Evolutionary conservation across 257 asterid genomes (phyloP).

Genomic region (Buddleja alternifolia): DNA sequence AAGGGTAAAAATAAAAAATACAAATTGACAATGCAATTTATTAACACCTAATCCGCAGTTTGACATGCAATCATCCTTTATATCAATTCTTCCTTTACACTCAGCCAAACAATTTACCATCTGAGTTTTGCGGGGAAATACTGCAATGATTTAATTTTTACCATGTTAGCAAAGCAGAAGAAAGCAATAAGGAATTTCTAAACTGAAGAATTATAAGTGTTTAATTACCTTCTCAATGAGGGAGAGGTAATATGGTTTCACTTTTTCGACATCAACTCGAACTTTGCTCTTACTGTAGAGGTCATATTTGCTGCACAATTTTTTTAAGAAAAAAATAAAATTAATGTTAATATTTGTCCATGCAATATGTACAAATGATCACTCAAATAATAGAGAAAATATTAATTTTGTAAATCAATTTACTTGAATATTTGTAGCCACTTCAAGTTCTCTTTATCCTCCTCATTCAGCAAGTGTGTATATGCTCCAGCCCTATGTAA

Average conservation of each 20-base stretch:
- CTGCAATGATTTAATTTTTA: constrained; percentile 35
- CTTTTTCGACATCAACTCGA: constrained; percentile 26
- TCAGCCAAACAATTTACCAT: constrained; percentile 38
- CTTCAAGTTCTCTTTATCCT: constrained; percentile 43
- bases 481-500: constrained; percentile 44
- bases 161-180: neutral
- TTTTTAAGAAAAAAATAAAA: neutral
- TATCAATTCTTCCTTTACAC: neutral
- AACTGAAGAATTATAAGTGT: neutral
- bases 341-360: neutral
- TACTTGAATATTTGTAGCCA: constrained; percentile 52
- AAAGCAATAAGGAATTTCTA: neutral
- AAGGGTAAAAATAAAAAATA: too few species aligned
- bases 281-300: constrained; percentile 49
- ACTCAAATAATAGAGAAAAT: too few species aligned
- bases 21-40: too few species aligned
- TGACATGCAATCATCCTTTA: neutral
- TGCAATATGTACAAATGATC: too few species aligned
- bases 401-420: neutral
- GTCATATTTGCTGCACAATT: constrained; percentile 43
- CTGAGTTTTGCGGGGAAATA: constrained; percentile 60
- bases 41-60: neutral
- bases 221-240: constrained; percentile 56
- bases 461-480: constrained; percentile 47
- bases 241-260: constrained; percentile 62